Percentiles rank a stretch among this genome's conserved stretches.
Evolutionary conservation across 2,329 filamentous ascomycete species (phyloP).

Genomic region (Fusarium piperis): DNA sequence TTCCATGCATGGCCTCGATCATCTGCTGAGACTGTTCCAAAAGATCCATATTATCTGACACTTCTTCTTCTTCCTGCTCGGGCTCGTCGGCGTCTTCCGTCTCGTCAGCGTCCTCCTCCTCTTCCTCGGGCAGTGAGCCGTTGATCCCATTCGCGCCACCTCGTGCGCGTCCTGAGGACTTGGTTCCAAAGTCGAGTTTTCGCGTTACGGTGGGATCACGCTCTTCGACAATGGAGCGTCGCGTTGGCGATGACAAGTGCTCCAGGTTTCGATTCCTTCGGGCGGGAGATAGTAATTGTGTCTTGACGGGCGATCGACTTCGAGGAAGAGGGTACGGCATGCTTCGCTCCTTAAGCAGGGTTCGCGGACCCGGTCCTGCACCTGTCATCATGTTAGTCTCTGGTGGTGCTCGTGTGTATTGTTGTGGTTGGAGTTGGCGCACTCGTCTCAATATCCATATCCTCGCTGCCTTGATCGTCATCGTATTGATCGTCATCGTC

Average conservation of each 20-base stretch:
- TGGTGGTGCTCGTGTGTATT: neutral
- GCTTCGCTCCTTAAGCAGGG: constrained; percentile 61
- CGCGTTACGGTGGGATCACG: constrained; percentile 59
- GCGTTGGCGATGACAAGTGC: constrained; percentile 60
- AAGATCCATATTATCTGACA: constrained; percentile 39
- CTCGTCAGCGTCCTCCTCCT: constrained; percentile 44
- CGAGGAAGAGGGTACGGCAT: constrained; percentile 59
- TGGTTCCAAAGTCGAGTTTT: constrained; percentile 61
- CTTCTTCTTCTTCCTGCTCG: constrained; percentile 40
- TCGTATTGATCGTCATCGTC: constrained; percentile 34
- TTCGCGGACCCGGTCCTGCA: constrained; percentile 63
- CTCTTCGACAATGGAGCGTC: constrained; percentile 49
- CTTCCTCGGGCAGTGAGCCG: constrained; percentile 39
- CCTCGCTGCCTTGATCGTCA: constrained; percentile 50
- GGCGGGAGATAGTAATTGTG: constrained; percentile 68
- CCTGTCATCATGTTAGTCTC: constrained; percentile 49
- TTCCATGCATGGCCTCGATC: constrained; percentile 47
- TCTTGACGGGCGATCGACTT: constrained; percentile 70
- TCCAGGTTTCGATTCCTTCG: constrained; percentile 68
- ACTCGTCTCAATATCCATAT: constrained; percentile 65
- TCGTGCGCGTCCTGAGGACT: constrained; percentile 7
- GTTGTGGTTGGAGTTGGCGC: constrained; percentile 18
- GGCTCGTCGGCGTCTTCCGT: constrained; percentile 39
- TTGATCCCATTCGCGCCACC: constrained; percentile 43
- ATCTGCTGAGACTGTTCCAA: constrained; percentile 57